A percentile compares a stretch with the other conserved stretches of the same genome.
Evolutionary conservation across 2,329 filamentous ascomycete genomes (phyloP).

Genomic region (Teratosphaeria viscida): DNA sequence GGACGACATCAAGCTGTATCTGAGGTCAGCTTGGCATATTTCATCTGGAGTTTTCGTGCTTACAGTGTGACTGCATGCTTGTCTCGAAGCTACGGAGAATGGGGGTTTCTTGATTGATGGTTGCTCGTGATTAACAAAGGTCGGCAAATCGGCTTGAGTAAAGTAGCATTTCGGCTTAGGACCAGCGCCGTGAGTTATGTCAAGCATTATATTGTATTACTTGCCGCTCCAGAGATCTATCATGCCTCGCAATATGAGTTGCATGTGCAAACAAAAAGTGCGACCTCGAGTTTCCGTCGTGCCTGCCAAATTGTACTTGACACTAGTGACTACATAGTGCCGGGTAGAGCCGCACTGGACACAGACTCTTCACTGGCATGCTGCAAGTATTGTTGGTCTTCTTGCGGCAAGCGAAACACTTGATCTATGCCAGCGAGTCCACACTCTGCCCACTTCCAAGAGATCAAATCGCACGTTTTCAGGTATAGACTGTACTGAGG

Average conservation of each 20-base stretch:
- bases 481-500: neutral
- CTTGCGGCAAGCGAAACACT: too few species aligned
- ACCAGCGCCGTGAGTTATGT: constrained; percentile 1
- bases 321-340: neutral
- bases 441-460: too few species aligned
- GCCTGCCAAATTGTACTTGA: neutral
- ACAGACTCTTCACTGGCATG: neutral
- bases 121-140: constrained; percentile 60
- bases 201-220: constrained; percentile 1
- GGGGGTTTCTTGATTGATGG: constrained; percentile 64
- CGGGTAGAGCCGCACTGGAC: neutral
- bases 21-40: neutral
- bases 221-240: neutral
- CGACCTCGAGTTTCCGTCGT: neutral
- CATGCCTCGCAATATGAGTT: neutral
- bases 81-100: constrained; percentile 56
- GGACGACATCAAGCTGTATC: constrained; percentile 54
- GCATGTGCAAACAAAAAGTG: neutral
- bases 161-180: constrained; percentile 56
- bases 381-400: too few species aligned
- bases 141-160: constrained; percentile 54
- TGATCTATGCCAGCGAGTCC: too few species aligned
- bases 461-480: neutral
- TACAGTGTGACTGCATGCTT: constrained; percentile 59
- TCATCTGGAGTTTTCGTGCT: neutral